phyloP scores from a whole-genome alignment of 2,329 filamentous ascomycete species.

The Diaporthe sp. region DNA sequence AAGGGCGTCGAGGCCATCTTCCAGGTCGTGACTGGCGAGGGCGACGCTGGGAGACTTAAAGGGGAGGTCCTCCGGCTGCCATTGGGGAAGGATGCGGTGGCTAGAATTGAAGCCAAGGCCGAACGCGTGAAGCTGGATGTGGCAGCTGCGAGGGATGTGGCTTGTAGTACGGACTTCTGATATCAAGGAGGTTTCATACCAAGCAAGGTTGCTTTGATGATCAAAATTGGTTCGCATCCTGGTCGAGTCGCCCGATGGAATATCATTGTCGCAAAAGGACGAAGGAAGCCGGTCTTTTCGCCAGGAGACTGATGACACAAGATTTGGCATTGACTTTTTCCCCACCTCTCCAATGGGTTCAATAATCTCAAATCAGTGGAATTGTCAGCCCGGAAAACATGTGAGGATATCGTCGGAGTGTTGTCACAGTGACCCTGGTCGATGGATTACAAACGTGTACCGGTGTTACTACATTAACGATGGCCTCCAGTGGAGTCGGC shows the following conservation, averaged over 20 bases:
- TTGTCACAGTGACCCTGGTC: no score
- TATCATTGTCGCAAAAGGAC: background rate
- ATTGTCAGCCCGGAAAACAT: no score
- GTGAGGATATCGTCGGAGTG: no score
- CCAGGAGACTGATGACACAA: background rate
- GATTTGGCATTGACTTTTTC: background rate
- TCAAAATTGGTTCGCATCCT: background rate
- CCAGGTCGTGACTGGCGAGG: slow-evolving; percentile 53
- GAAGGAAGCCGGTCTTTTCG: background rate
- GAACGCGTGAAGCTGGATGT: slow-evolving; percentile 13
- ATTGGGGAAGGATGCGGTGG: slow-evolving; percentile 53
- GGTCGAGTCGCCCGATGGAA: background rate
- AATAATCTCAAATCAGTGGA: no score
- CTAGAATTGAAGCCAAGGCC: slow-evolving; percentile 9
- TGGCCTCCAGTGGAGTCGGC: no score
- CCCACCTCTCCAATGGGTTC: no score
- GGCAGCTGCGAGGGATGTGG: slow-evolving; percentile 2
- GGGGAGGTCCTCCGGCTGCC: slow-evolving; percentile 54
- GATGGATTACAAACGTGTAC: no score
- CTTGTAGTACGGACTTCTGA: slow-evolving; percentile 25
- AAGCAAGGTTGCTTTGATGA: background rate
- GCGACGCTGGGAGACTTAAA: slow-evolving; percentile 49
- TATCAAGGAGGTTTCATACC: background rate
- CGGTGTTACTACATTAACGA: no score
- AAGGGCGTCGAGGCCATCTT: slow-evolving; percentile 55